Evolutionary conservation across 495 filamentous ascomycete species (phyloP), one percentile per base, ranked within the genome.

Genomic region (Xylaria curta): DNA sequence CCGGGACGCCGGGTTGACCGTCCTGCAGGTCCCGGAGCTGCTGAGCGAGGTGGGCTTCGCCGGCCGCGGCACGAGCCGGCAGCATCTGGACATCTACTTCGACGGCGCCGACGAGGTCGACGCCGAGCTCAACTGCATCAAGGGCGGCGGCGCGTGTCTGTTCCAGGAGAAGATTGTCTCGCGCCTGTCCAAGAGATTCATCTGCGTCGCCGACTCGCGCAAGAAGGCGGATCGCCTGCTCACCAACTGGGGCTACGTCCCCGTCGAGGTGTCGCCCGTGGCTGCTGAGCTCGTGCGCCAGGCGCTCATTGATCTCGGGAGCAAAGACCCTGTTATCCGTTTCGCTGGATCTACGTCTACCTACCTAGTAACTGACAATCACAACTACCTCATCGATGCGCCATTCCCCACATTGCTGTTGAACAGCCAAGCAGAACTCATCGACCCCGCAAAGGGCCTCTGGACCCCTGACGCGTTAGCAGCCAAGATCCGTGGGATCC

Each of bases 141-240:
- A 99, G 84, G 96, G 96, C 58, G 96, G 96, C 19, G 96, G 96
- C 56, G 96, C 94, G 36, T 99, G 97, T 81, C 82, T 98, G 70
- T 98, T 97, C 86, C 97, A 98, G 82, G 96, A 99, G 85, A 99
- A 99, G 84, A 85, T 99, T 28, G 95, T 99, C 17, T 95, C 95
- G 4, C 88, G 92, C 42, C 87, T 90, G 68, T 92, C 95, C 2
- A 91, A 89, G 83, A 92, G 94, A 75, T 98, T 99, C 78, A 89
- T 99, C 67, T 96, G 93, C 77, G 97, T 98, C 66, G 96, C 97
- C 42, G 94, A 98, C 82, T 93, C 92, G 73, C 89, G 96, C 72
- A 99, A 99, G 84, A 88, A 95, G 63, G 90, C 92, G 71, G 80
- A 87, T 51, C 88, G 92, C 33, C 88, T 99, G 63, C 88, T 97